Percentiles rank a stretch among this genome's conserved stretches.
Evolutionary conservation across 2,329 filamentous ascomycete genomes (phyloP).

Genomic region (Pyrenophora tritici-repentis): DNA sequence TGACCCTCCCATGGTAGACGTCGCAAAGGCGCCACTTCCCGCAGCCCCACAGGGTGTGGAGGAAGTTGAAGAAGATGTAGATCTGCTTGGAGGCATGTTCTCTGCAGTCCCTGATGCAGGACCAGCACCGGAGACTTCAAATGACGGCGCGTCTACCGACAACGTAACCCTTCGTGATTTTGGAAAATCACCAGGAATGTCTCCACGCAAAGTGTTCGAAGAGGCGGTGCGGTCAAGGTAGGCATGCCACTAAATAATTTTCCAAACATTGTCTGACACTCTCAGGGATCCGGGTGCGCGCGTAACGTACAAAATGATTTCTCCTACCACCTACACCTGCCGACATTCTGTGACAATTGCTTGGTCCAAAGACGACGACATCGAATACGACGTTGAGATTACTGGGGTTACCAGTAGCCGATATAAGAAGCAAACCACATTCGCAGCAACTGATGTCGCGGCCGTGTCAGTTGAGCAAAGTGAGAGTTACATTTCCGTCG

Average conservation of each 20-base stretch:
- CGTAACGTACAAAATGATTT: conserved; percentile 71
- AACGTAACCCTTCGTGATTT: conserved; percentile 77
- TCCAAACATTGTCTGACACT: background rate
- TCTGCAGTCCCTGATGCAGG: conserved; percentile 49
- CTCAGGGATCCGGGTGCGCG: conserved; percentile 70
- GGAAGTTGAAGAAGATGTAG: conserved; percentile 59
- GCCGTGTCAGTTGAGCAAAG: conserved; percentile 80
- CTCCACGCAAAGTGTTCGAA: conserved; percentile 76
- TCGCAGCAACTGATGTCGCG: conserved; percentile 76
- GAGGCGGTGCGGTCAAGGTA: conserved; percentile 85
- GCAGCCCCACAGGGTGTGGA: conserved; percentile 4
- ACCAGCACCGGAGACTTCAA: conserved; percentile 45
- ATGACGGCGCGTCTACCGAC: conserved; percentile 44
- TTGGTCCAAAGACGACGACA: conserved; percentile 77
- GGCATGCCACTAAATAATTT: conserved; percentile 11
- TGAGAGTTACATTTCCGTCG: conserved; percentile 82
- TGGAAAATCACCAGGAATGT: conserved; percentile 78
- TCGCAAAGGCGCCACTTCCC: background rate
- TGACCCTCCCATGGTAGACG: background rate
- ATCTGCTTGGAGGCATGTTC: conserved; percentile 64
- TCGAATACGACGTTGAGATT: conserved; percentile 51
- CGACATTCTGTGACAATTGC: conserved; percentile 74
- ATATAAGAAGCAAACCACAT: conserved; percentile 56
- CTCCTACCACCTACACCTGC: conserved; percentile 74
- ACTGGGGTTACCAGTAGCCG: conserved; percentile 52